Evolutionary conservation across 2,329 filamentous ascomycete species (phyloP).

Genomic region (Aspergillus sp.): DNA sequence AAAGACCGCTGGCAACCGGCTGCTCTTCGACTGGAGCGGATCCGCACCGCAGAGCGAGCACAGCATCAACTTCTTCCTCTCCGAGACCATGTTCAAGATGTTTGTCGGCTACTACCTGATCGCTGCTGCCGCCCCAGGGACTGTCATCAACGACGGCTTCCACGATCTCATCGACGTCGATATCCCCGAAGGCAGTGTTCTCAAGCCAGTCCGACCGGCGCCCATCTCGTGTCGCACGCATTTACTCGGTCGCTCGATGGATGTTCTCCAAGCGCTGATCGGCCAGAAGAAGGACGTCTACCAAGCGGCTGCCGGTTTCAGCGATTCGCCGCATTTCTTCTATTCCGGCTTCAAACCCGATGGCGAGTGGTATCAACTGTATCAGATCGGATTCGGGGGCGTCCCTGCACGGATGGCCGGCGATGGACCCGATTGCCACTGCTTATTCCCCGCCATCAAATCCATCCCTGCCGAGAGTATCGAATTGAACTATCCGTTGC

Average conservation of each 20-base stretch:
- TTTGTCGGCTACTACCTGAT: slow-evolving; percentile 46
- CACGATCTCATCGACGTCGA: slow-evolving; percentile 46
- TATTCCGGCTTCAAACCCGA: slow-evolving; percentile 47
- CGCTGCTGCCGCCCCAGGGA: slow-evolving; percentile 45
- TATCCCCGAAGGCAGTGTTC: slow-evolving; percentile 42
- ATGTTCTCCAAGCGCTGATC: slow-evolving; percentile 48
- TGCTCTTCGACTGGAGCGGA: slow-evolving; percentile 47
- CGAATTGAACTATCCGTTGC: slow-evolving; percentile 45
- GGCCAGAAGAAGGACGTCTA: slow-evolving; percentile 44
- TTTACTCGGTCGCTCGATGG: slow-evolving; percentile 44
- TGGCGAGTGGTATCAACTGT: slow-evolving; percentile 47
- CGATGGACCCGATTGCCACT: slow-evolving; percentile 48
- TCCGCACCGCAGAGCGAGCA: slow-evolving; percentile 44
- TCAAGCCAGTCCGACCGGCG: slow-evolving; percentile 45
- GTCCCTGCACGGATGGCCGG: slow-evolving; percentile 45
- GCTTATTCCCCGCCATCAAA: slow-evolving; percentile 48
- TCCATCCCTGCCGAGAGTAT: slow-evolving; percentile 47
- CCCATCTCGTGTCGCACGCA: slow-evolving; percentile 46
- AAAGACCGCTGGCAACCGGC: slow-evolving; percentile 35
- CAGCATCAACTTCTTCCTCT: slow-evolving; percentile 47
- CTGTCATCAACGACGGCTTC: slow-evolving; percentile 49
- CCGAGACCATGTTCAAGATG: slow-evolving; percentile 49
- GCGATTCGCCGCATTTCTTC: slow-evolving; percentile 48
- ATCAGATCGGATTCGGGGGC: slow-evolving; percentile 49
- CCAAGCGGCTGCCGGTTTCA: slow-evolving; percentile 47